phyloP scores from a whole-genome alignment of 768 basidiomycete species.

The Amanita muscaria region DNA sequence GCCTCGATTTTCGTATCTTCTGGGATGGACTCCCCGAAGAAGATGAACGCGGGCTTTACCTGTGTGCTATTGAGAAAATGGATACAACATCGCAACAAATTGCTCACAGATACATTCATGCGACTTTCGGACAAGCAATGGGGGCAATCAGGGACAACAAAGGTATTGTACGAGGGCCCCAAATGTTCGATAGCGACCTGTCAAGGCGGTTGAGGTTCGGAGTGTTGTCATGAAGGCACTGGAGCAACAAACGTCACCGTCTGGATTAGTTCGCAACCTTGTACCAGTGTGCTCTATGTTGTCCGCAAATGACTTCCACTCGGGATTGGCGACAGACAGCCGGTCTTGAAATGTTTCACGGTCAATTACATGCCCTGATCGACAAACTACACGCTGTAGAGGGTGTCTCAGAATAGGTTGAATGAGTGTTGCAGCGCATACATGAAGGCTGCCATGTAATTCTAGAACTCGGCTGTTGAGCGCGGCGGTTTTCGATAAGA shows the following conservation, averaged over 20 bases:
- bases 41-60: conserved; percentile 79
- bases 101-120: conserved; percentile 49
- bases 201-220: conserved; percentile 1
- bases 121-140: conserved; percentile 52
- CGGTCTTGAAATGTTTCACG: conserved; percentile 66
- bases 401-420: neutral
- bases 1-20: conserved; percentile 57
- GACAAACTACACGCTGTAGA: conserved; percentile 67
- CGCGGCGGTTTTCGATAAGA: conserved; percentile 30
- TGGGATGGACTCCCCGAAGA: conserved; percentile 87
- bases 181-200: conserved; percentile 70
- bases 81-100: neutral
- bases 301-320: conserved; percentile 65
- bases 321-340: conserved; percentile 66
- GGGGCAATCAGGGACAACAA: conserved; percentile 73
- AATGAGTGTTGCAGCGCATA: conserved; percentile 18
- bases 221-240: conserved; percentile 1
- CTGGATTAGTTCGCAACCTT: conserved; percentile 78
- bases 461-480: conserved; percentile 51
- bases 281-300: conserved; percentile 49
- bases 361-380: conserved; percentile 56
- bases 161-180: conserved; percentile 67
- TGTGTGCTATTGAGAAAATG: conserved; percentile 19
- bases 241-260: conserved; percentile 67
- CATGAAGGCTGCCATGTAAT: conserved; percentile 84